Evolutionary conservation across 441 rosid species (phyloP).

Genomic region (Adansonia rubrostipa): DNA sequence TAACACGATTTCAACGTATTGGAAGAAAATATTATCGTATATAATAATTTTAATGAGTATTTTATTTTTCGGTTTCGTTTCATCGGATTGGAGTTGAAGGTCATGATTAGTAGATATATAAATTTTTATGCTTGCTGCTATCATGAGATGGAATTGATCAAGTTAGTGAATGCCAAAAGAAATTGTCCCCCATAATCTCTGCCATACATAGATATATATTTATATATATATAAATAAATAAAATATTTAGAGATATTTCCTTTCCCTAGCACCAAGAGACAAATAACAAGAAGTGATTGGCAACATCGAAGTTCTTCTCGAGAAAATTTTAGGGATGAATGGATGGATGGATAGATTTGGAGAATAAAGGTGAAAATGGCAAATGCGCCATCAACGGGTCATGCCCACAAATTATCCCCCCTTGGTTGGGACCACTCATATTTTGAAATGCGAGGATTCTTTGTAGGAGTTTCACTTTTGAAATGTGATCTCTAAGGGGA

Average conservation of each 20-base stretch:
- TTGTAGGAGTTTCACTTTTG: too few species aligned
- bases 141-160: slow-evolving; percentile 3
- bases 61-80: too few species aligned
- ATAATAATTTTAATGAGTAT: not conserved
- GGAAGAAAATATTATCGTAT: too few species aligned
- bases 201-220: not conserved
- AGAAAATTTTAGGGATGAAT: not conserved
- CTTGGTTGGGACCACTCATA: slow-evolving; percentile 8
- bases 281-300: not conserved
- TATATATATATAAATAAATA: not conserved
- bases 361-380: slow-evolving; percentile 20
- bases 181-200: not conserved
- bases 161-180: not conserved
- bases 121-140: not conserved
- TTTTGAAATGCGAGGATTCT: not conserved
- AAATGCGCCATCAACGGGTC: slow-evolving; percentile 26
- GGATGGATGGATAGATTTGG: not conserved
- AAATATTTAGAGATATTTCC: not conserved
- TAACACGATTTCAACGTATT: too few species aligned
- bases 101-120: not conserved
- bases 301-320: not conserved
- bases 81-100: not conserved
- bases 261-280: not conserved
- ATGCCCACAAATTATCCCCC: not conserved
- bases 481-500: too few species aligned